Base-by-base conservation (phyloP, 2,329 filamentous ascomycete genomes). In the Coniella lustricola region DNA sequence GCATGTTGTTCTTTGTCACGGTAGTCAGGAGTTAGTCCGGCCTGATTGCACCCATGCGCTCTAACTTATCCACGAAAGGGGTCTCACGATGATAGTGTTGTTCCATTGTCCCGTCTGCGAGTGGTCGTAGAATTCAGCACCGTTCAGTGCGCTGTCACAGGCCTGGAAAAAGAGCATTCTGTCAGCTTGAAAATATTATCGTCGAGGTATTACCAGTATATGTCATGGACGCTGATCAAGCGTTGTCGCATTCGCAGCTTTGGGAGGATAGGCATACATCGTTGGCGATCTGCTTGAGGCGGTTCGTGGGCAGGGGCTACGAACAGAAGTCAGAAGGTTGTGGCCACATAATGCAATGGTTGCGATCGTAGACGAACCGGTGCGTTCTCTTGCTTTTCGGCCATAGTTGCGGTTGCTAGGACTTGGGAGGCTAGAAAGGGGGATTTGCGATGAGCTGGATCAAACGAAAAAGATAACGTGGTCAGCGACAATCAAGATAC, bases 71-170 rank as follows among this genome's bases (percentile, higher is more conserved):
- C 20, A 20, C 29, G 13, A 35, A 10, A 10, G 25, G 25, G 25
- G 10, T 29, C 81, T 60, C 78, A 95, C 90, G 67, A 97, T 96
- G 67, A 98, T 97, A 56, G 77, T 74, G 31, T 85, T 85, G 74
- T 97, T 97, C 91, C 91, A 97, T 59, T 81, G 72, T 64, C 85
- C 81, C 32, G 91, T 94, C 64, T 85, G 84, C 48, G 82, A 70
- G 69, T 97, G 93, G 56, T 95, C 86, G 72, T 98, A 98, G 69
- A 78, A 83, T 54, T 88, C 82, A 52, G 82, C 82, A 55, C 70
- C 76, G 54, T 82, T 81, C 60, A 97, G 79, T 51, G 88, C 85
- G 57, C 76, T 77, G 62, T 87, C 82, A 75, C 90, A 95, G 58
- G 89, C 90, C 90, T 95, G 16, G 10, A 20, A 32, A 16, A 5